Conservation (phyloP, 441 rosid genomes). For the Jatropha podagrica region DNA sequence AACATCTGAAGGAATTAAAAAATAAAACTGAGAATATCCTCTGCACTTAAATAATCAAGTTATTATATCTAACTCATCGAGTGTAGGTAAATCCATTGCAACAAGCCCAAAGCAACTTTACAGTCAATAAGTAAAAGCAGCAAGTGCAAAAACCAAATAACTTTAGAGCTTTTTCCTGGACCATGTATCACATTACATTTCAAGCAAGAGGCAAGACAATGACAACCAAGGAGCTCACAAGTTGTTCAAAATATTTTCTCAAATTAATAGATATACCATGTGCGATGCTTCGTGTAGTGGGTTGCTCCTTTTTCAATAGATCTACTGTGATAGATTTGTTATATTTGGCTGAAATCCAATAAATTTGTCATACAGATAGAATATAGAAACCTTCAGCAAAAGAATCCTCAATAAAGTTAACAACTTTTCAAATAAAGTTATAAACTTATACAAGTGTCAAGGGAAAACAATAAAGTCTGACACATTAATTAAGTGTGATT, state of each 20-base stretch:
- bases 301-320: background rate
- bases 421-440: background rate
- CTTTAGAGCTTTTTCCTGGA: background rate
- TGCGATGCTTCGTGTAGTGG: no score
- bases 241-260: background rate
- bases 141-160: background rate
- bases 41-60: slow-evolving; percentile 12
- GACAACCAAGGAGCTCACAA: background rate
- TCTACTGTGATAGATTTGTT: background rate
- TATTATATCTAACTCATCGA: background rate
- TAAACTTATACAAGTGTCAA: background rate
- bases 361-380: background rate
- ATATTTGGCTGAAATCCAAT: background rate
- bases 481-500: background rate
- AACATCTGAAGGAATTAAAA: slow-evolving; percentile 68
- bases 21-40: slow-evolving; percentile 16
- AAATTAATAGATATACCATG: background rate
- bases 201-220: background rate
- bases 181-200: background rate
- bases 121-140: background rate
- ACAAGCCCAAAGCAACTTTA: background rate
- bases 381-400: background rate
- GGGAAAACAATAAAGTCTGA: background rate
- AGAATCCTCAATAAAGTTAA: background rate
- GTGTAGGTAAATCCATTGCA: background rate